Evolutionary conservation across 2,329 filamentous ascomycete genomes (phyloP).

Genomic region (Trichoderma atroviride): DNA sequence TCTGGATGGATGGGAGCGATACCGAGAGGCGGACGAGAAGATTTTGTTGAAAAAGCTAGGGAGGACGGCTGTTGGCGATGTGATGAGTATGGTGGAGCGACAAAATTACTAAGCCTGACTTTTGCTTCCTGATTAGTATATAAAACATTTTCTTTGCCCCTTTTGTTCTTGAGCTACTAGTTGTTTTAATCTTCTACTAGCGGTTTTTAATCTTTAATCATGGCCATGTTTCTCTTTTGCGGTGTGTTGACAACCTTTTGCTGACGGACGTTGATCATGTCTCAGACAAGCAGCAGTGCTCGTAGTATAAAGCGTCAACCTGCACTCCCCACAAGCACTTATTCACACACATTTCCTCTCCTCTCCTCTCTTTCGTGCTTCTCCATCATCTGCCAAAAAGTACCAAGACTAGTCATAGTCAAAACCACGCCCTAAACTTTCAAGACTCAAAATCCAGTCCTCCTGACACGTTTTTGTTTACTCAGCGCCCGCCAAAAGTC

Average conservation of each 20-base stretch:
- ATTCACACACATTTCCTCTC: background rate
- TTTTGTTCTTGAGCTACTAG: background rate
- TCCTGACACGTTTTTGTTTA: too few species aligned
- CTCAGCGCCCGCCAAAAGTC: too few species aligned
- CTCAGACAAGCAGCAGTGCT: background rate
- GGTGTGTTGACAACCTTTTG: background rate
- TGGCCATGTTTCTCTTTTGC: background rate
- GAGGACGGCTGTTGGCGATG: slow-evolving; percentile 70
- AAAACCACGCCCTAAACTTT: too few species aligned
- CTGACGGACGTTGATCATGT: background rate
- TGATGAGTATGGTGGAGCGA: slow-evolving; percentile 53
- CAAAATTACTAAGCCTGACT: slow-evolving; percentile 27
- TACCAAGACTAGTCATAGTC: too few species aligned
- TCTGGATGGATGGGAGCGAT: slow-evolving; percentile 81
- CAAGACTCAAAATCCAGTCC: too few species aligned
- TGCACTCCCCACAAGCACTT: background rate
- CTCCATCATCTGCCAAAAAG: too few species aligned
- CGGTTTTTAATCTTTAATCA: background rate
- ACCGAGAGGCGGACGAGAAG: slow-evolving; percentile 84
- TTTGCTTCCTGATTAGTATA: background rate
- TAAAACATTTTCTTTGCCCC: background rate
- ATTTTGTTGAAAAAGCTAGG: slow-evolving; percentile 84
- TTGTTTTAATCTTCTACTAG: background rate
- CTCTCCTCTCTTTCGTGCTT: background rate
- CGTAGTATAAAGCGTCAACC: background rate